phyloP scores from a whole-genome alignment of 1,284 basidiomycete genomes.

The Laetiporus sulphureus region DNA sequence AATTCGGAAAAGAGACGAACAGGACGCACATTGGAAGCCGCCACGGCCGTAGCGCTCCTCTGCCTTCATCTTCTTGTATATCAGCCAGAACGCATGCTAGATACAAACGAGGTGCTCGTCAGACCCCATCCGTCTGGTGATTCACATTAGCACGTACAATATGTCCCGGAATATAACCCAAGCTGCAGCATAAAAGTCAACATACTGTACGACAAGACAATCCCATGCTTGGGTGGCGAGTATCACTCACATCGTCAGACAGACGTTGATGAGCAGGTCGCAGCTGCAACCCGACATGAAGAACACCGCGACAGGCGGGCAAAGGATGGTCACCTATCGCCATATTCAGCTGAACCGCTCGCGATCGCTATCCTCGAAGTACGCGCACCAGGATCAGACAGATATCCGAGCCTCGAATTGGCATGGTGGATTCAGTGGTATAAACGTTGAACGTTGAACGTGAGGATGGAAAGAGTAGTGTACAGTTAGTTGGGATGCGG shows the following conservation, averaged over 20 bases:
- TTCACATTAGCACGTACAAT: constrained; percentile 35
- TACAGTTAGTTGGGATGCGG: no score
- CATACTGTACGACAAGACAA: not conserved
- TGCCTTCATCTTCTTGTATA: constrained; percentile 54
- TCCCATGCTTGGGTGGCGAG: no score
- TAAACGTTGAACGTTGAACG: no score
- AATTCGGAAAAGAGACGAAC: not conserved
- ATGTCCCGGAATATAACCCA: constrained; percentile 73
- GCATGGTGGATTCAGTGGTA: no score
- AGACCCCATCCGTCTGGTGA: not conserved
- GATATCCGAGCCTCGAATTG: constrained; percentile 47
- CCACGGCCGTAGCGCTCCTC: constrained; percentile 52
- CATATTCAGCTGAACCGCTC: not conserved
- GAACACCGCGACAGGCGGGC: constrained; percentile 63
- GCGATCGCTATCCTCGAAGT: not conserved
- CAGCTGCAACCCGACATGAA: constrained; percentile 76
- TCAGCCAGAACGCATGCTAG: constrained; percentile 44
- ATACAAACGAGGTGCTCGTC: no score
- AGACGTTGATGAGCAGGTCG: constrained; percentile 77
- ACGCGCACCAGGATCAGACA: constrained; percentile 36
- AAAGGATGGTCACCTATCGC: constrained; percentile 71
- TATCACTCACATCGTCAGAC: constrained; percentile 62
- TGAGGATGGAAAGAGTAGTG: no score
- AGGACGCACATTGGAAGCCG: constrained; percentile 39
- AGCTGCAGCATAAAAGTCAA: constrained; percentile 29